Evolutionary conservation across 1,139 yeast species (phyloP).

Genomic region (Entelexis sorbosivorans): DNA sequence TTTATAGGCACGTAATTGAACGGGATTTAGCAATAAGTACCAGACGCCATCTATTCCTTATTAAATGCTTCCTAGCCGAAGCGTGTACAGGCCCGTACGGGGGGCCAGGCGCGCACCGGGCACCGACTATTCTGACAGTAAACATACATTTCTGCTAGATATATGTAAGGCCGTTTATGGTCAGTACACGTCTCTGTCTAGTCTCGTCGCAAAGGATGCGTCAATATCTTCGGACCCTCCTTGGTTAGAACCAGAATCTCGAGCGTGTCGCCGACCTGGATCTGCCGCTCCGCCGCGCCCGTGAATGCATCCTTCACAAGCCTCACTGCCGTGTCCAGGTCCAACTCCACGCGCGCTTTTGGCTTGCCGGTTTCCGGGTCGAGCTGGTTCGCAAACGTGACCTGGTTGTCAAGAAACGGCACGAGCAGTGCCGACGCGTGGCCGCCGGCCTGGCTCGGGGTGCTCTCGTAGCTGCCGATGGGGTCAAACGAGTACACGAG

Average conservation of each 20-base stretch:
- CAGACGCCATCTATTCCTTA: too few species aligned
- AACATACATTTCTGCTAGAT: too few species aligned
- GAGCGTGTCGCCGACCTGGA: slow-evolving; percentile 93
- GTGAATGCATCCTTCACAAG: slow-evolving; percentile 88
- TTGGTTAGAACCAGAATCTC: slow-evolving; percentile 85
- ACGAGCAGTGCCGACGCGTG: slow-evolving; percentile 91
- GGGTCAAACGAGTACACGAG: slow-evolving; percentile 95
- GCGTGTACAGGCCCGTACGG: too few species aligned
- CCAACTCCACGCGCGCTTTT: slow-evolving; percentile 46
- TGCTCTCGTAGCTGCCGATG: slow-evolving; percentile 94
- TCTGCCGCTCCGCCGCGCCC: slow-evolving; percentile 96
- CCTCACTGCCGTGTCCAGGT: slow-evolving; percentile 72
- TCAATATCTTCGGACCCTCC: slow-evolving; percentile 80
- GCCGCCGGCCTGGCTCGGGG: slow-evolving; percentile 96
- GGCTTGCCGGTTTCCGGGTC: slow-evolving; percentile 67
- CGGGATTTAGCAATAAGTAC: too few species aligned
- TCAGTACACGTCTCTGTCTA: slow-evolving; percentile 32
- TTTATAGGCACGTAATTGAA: too few species aligned
- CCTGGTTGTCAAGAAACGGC: slow-evolving; percentile 97
- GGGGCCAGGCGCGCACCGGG: too few species aligned
- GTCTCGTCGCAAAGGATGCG: slow-evolving; percentile 80
- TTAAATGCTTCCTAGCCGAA: too few species aligned
- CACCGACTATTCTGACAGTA: too few species aligned
- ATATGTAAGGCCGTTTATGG: too few species aligned
- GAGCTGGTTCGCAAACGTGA: slow-evolving; percentile 81